Evolutionary conservation across 2,329 filamentous ascomycete genomes (phyloP).

Genomic region (Fusarium pseudocircinatum): DNA sequence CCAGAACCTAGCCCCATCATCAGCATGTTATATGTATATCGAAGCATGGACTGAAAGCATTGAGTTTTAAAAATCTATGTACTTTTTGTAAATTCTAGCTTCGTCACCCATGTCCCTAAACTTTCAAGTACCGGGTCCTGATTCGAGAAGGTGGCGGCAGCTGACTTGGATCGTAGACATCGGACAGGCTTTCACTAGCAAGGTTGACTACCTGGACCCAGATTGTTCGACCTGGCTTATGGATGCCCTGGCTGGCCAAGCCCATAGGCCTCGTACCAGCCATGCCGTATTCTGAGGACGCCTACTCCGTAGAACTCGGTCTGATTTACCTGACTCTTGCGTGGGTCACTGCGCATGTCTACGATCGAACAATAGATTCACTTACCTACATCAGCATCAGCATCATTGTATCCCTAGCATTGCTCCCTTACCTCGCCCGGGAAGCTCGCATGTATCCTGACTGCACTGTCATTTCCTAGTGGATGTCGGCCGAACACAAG

Average conservation of each 20-base stretch:
- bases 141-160: constrained; percentile 5
- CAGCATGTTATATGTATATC: not conserved
- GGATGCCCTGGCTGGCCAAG: not conserved
- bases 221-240: constrained; percentile 1
- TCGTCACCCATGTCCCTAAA: not conserved
- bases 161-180: constrained; percentile 4
- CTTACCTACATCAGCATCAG: not conserved
- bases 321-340: not conserved
- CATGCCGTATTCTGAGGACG: not conserved
- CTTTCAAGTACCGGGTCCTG: not conserved
- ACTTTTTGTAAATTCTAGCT: not conserved
- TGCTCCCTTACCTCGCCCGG: not conserved
- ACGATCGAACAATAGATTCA: not conserved
- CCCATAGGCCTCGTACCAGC: not conserved
- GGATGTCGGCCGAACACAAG: constrained; percentile 23
- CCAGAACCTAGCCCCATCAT: not conserved
- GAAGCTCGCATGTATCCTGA: not conserved
- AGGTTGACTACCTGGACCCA: not conserved
- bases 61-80: not conserved
- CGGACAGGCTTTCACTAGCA: not conserved
- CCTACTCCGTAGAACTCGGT: not conserved
- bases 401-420: not conserved
- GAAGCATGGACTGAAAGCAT: not conserved
- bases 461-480: not conserved
- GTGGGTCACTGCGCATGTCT: not conserved